phyloP scores from a whole-genome alignment of 805 yeast species.

The Starmerella bacillaris region DNA sequence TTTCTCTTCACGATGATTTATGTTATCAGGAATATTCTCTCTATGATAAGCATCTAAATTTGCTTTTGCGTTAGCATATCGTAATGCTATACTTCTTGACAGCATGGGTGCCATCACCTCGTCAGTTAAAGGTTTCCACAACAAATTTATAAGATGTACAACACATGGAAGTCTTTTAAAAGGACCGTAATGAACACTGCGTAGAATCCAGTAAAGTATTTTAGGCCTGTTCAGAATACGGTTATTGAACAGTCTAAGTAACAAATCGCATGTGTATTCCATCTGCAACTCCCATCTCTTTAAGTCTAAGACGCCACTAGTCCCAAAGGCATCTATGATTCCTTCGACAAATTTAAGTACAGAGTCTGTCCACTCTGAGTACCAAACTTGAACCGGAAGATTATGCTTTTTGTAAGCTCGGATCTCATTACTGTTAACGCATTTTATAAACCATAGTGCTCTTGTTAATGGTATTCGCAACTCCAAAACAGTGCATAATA shows the following conservation, averaged over 20 bases:
- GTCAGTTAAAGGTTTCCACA: conserved; percentile 58
- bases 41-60: no score
- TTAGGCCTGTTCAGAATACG: conserved; percentile 42
- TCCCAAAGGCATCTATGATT: conserved; percentile 18
- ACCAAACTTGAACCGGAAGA: conserved; percentile 39
- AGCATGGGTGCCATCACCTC: no score
- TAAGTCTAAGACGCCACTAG: no score
- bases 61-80: no score
- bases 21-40: no score
- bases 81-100: no score
- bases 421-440: conserved; percentile 67
- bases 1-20: no score
- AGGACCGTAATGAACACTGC: conserved; percentile 29
- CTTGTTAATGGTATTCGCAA: conserved; percentile 58
- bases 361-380: conserved; percentile 80
- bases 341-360: conserved; percentile 43
- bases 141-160: conserved; percentile 39
- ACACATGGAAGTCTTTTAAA: conserved; percentile 30
- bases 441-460: conserved; percentile 80
- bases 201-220: conserved; percentile 47
- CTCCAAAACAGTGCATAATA: conserved; percentile 50
- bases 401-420: conserved; percentile 31
- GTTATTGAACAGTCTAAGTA: conserved; percentile 37
- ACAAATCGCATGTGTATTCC: not conserved
- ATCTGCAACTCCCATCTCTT: no score